Conservation (phyloP, 2,329 filamentous ascomycete species). For the Fusarium sp. region DNA sequence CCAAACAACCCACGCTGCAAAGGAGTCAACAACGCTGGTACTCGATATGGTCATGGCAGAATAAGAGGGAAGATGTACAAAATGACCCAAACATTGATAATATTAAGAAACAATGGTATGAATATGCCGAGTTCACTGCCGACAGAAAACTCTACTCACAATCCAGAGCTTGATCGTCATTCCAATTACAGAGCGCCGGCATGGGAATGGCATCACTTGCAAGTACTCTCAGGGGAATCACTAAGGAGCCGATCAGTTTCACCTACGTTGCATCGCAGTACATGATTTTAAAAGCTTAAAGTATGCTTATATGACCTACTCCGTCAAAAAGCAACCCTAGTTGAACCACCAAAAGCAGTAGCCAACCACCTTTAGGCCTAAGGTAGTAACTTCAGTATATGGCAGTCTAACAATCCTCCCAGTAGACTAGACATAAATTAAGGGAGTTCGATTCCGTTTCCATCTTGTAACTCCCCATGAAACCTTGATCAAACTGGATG, state of each 20-base stretch:
- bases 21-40: not conserved
- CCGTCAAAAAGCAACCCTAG: not conserved
- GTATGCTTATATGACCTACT: not conserved
- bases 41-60: no score
- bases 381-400: no score
- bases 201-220: not conserved
- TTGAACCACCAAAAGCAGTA: no score
- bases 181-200: not conserved
- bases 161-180: not conserved
- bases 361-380: no score
- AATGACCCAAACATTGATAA: no score
- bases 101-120: not conserved
- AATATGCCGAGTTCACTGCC: not conserved
- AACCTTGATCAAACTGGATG: conserved; percentile 2
- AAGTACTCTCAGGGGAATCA: not conserved
- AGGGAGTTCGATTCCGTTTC: not conserved
- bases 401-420: not conserved
- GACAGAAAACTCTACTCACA: not conserved
- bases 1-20: not conserved
- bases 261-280: not conserved
- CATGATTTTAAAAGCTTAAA: not conserved
- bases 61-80: not conserved
- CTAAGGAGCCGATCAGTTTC: not conserved
- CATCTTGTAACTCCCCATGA: conserved; percentile 1
- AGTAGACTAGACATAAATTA: not conserved